Evolutionary conservation across 345 rosid species (phyloP), one percentile per base, ranked within the genome.

Genomic region (Eutrema heterophyllum): DNA sequence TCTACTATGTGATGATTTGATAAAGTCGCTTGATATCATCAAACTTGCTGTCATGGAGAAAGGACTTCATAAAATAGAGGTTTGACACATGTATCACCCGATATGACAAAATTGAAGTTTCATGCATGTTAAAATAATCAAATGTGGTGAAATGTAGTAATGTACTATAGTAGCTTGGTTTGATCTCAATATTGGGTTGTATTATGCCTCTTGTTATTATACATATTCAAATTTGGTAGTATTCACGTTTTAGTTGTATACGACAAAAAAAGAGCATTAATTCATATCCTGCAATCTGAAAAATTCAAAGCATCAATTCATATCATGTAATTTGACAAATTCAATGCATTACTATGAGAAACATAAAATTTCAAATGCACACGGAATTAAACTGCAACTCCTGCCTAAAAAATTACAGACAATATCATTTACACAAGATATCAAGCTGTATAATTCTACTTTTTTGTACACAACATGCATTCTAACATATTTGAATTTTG

Each of bases 1-100:
- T 40, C 73, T 11, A 38, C 84, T 89, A 13, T 83, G 87, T 4
- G 82, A 82, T 2, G 84, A 83, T 68, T 49, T 89, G 5, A 79
- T 83, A 59, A 88, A 89, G 50, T 80, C 86, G 54, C 86, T 92
- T 21, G 54, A 69, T 5, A 54, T 70, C 59, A 79, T 85, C 53
- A 92, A 83, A 71, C 67, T 75, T 48, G 82, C 82, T 41, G 63
- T 65, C 39, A 9, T 29, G 62, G 46, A 72, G 62, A 63, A 52
- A 63, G 46, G 54, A 24, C 11, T 52, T 38, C 49, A 26, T 11
- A 26, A 59, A 59, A 70, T 59, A 21, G 50, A 70, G 14, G 58
- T 70, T 15, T 70, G 10, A 57, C 36, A 70, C 14, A 35, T 56
- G 10, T 5, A 30, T 69, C 65, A 56, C 7, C 5, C 14, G 41